Percentiles rank a stretch among this genome's conserved stretches.
phyloP scores from a whole-genome alignment of 2,329 filamentous ascomycete species.

The Trichoderma sp. region DNA sequence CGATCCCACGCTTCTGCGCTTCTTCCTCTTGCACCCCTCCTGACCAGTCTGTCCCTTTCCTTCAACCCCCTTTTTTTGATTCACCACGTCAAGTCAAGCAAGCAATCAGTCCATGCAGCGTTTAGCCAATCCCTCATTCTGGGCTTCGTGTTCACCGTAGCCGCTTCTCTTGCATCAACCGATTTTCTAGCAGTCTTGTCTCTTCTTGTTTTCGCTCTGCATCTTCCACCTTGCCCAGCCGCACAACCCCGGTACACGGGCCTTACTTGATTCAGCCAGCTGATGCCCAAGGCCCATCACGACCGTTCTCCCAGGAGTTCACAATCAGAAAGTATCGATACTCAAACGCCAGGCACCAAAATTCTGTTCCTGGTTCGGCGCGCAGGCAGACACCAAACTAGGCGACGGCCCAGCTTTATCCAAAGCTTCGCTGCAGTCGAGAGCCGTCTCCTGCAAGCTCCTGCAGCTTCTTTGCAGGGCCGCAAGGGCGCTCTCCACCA shows the following conservation, averaged over 20 bases:
- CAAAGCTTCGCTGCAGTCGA: background rate
- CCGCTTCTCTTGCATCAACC: background rate
- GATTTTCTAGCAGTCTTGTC: background rate
- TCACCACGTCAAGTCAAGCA: conserved; percentile 7
- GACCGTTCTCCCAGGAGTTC: conserved; percentile 10
- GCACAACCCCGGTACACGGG: conserved; percentile 3
- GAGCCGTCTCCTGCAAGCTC: conserved; percentile 14
- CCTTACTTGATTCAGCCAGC: conserved; percentile 19
- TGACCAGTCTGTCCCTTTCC: conserved; percentile 4
- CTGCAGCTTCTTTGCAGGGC: conserved; percentile 19
- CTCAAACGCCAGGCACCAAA: background rate
- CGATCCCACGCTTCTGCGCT: conserved; percentile 8
- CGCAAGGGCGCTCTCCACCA: conserved; percentile 6
- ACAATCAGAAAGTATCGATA: background rate
- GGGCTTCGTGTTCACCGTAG: background rate
- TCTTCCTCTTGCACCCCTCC: conserved; percentile 17
- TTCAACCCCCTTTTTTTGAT: conserved; percentile 6
- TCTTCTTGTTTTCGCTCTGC: background rate
- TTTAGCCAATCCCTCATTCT: background rate
- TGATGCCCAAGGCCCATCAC: conserved; percentile 14
- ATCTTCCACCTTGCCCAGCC: conserved; percentile 5
- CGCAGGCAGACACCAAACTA: background rate
- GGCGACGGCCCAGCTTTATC: background rate
- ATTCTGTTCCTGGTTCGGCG: background rate
- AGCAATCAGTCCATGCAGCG: background rate